These are phyloP conservation scores for Lepraria neglecta DNA, from an alignment of 495 filamentous ascomycete species.

Conservation along the genomic window DNA sequence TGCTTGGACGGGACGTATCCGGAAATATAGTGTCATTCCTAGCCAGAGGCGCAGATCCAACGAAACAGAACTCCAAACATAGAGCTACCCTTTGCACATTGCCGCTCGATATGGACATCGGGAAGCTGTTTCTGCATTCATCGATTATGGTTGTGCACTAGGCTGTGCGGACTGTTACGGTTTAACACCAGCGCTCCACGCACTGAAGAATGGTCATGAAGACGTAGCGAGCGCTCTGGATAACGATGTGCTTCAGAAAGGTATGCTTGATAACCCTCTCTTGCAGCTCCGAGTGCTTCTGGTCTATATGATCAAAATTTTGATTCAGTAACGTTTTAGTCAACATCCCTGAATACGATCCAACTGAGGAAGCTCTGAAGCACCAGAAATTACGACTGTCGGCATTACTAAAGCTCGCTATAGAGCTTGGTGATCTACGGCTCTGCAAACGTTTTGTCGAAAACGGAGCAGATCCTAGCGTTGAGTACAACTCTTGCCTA, in stretches of 20 bases:
- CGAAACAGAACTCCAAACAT: no score
- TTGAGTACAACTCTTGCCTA: neutral
- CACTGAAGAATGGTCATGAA: neutral
- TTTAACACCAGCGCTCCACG: neutral
- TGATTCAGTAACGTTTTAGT: no score
- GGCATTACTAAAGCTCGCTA: slow-evolving; percentile 13
- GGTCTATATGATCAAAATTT: no score
- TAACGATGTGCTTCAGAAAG: no score
- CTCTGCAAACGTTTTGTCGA: slow-evolving; percentile 7
- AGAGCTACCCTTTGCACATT: neutral
- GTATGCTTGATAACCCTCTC: no score
- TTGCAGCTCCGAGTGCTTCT: no score
- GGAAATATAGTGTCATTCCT: slow-evolving; percentile 6
- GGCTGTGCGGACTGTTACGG: neutral
- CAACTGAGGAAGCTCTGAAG: neutral
- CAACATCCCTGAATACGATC: no score
- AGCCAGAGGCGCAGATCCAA: neutral
- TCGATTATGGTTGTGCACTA: slow-evolving; percentile 1
- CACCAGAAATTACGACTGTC: neutral
- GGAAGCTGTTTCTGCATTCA: neutral
- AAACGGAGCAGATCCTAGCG: neutral
- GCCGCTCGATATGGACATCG: neutral
- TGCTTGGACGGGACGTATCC: neutral
- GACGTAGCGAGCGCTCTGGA: neutral
- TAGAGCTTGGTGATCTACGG: slow-evolving; percentile 1